Evolutionary conservation across 768 basidiomycete species (phyloP).

Genomic region (Cantharellus cinnabarinus): DNA sequence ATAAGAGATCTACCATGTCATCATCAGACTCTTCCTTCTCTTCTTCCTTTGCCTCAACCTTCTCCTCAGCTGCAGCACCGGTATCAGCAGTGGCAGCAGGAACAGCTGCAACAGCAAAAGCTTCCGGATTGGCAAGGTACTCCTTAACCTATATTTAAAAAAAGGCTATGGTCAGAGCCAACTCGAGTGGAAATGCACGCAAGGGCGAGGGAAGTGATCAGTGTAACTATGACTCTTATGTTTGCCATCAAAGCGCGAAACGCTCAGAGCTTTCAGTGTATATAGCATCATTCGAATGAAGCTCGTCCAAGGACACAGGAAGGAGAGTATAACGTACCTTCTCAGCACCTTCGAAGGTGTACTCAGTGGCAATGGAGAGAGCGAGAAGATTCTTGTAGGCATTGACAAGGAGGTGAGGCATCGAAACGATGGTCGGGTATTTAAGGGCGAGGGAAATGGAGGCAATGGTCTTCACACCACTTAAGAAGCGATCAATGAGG

Average conservation of each 20-base stretch:
- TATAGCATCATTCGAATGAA: slow-evolving; percentile 19
- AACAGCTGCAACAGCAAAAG: slow-evolving; percentile 73
- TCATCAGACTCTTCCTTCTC: slow-evolving; percentile 45
- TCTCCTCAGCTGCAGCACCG: slow-evolving; percentile 35
- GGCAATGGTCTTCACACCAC: slow-evolving; percentile 88
- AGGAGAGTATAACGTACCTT: slow-evolving; percentile 38
- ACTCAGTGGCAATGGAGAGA: slow-evolving; percentile 74
- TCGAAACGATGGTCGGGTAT: slow-evolving; percentile 90
- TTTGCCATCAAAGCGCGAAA: slow-evolving; percentile 17
- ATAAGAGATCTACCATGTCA: slow-evolving; percentile 18
- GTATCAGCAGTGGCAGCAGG: slow-evolving; percentile 30
- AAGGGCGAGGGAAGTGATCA: not conserved
- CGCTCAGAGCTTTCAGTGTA: slow-evolving; percentile 81
- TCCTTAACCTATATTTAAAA: slow-evolving; percentile 54
- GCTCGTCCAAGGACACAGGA: slow-evolving; percentile 8
- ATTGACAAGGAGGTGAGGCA: slow-evolving; percentile 90
- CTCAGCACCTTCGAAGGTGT: slow-evolving; percentile 82
- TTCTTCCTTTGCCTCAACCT: slow-evolving; percentile 45
- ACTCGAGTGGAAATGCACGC: not conserved
- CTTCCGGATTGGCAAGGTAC: slow-evolving; percentile 92
- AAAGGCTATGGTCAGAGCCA: not conserved
- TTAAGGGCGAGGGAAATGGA: slow-evolving; percentile 87
- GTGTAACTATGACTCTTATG: slow-evolving; percentile 4
- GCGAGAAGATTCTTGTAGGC: slow-evolving; percentile 97
- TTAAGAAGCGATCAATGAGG: slow-evolving; percentile 78